Evolutionary conservation across 352 stramenopile genomes (phyloP), one percentile per base, ranked within the genome.

Genomic region (Elongisporangium prolatum): DNA sequence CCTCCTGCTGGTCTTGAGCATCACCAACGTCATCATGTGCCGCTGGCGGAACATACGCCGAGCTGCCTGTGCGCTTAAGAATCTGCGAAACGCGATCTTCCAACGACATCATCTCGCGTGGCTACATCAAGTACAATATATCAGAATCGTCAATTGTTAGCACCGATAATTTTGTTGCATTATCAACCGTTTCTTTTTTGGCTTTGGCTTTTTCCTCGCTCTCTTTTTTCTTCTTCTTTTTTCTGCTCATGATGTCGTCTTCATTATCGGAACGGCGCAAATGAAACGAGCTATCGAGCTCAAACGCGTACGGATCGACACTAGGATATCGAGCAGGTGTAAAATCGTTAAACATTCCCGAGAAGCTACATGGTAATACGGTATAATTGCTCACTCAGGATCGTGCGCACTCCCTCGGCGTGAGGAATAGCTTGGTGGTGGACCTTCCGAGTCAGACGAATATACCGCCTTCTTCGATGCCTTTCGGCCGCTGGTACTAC

Each of bases 1-100:
- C 60, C 17, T 75, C 62, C 40, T 64, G 38, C 11, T 69, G 56
- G 13, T 34, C 67, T n/a, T 44, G 3, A 52, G 67, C 61, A 9
- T 64, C 61, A 9, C 75, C 63, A 2, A 69, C 64, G 22, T 57
- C 64, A 48, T 77, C 58, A 0, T 66, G 59, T 6, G 59, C 58
- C 14, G 18, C 17, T n/a, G 58, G 50, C 16, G 53, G 22, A 4
- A 72, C 55, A 22, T 71, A 60, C 6, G 77, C 65, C 6, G 80
- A 72, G 51, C 80, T 93, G 0, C 85, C 85, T 11, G 83, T 91
- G 8, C 85, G 80, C 56, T 91, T 84, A 20, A 95, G 62, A 49
- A 95, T 93, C 50, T 89, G 64, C 0, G 81, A 77, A 11, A 93
- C 71, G 8, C 85, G 80, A 52, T 93, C 83, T 70, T 95, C 75